These are phyloP conservation scores for carrot (Daucus carota) DNA, from an alignment of 129 eudicot species.

Conservation along the genomic window DH1_v3.0 NC_030386.2:16825001-16825500, in stretches of 20 bases:
- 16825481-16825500: slow-evolving; percentile 35
- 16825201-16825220: slow-evolving; percentile 17
- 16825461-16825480: slow-evolving; percentile 59
- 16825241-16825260: slow-evolving; percentile 8
- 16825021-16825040: slow-evolving; percentile 95
- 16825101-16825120: slow-evolving; percentile 16
- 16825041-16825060: slow-evolving; percentile 99
- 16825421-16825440: slow-evolving; percentile 25
- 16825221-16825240: slow-evolving; percentile 16
- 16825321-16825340: slow-evolving; percentile 16
- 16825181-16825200: slow-evolving; percentile 21
- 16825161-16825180: slow-evolving; percentile 4
- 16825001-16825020: slow-evolving; percentile 76
- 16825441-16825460: slow-evolving; percentile 63
- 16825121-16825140: slow-evolving; percentile 11
- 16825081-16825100: slow-evolving; percentile 33
- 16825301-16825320: slow-evolving; percentile 15
- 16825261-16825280: slow-evolving; percentile 12
- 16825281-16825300: slow-evolving; percentile 21
- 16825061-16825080: slow-evolving; percentile 57
- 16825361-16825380: slow-evolving; percentile 10
- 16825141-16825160: slow-evolving; percentile 1
- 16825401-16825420: slow-evolving; percentile 21
- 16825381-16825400: slow-evolving; percentile 18
- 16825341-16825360: slow-evolving; percentile 9